Conservation (phyloP, 2,329 filamentous ascomycete species). For the Calonectria hongkongensis region DNA sequence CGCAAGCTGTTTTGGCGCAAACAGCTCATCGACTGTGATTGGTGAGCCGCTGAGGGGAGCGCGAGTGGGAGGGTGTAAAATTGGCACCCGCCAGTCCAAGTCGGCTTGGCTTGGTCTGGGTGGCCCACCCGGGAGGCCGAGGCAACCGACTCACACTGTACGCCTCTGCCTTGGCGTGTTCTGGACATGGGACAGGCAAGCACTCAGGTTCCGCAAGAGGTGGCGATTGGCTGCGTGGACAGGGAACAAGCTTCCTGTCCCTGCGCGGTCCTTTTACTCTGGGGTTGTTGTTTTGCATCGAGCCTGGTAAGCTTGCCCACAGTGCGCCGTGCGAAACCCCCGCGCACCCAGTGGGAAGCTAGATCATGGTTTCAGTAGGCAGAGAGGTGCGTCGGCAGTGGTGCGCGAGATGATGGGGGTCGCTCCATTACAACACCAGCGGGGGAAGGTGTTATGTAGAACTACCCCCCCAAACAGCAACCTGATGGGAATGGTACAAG, state of each 20-base stretch:
- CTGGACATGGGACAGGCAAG: constrained; percentile 40
- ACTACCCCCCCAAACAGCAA: constrained; percentile 13
- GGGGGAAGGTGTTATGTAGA: constrained; percentile 31
- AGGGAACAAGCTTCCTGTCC: constrained; percentile 46
- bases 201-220: constrained; percentile 36
- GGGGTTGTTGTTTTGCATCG: constrained; percentile 34
- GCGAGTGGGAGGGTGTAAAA: constrained; percentile 42
- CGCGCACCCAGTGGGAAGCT: constrained; percentile 45
- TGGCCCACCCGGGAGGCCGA: constrained; percentile 46
- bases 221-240: constrained; percentile 43
- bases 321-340: constrained; percentile 34
- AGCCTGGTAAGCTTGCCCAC: constrained; percentile 39
- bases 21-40: constrained; percentile 29
- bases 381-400: constrained; percentile 43
- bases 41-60: background rate
- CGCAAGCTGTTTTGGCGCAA: background rate
- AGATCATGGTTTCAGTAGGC: constrained; percentile 49
- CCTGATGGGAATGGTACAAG: constrained; percentile 15
- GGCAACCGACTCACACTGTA: constrained; percentile 36
- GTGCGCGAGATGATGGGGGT: constrained; percentile 46
- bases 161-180: constrained; percentile 23
- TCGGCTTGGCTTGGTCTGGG: constrained; percentile 34
- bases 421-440: constrained; percentile 45
- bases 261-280: constrained; percentile 19
- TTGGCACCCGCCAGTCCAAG: constrained; percentile 51